A percentile compares a stretch with the other conserved stretches of the same genome.
Conservation (phyloP, 441 rosid genomes). For the Geranium incanum region DNA sequence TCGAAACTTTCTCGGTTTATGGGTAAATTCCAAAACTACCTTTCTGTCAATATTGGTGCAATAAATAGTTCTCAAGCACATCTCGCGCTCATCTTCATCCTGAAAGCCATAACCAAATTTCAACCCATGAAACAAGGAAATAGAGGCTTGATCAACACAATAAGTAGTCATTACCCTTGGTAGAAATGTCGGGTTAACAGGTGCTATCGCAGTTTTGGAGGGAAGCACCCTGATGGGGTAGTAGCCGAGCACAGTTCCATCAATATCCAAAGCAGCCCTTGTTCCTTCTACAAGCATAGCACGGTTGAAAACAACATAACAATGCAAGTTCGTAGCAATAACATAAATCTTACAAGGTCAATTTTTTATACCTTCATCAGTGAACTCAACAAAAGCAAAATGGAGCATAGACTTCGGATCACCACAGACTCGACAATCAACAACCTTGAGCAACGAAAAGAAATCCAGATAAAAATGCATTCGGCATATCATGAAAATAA, state of each 20-base stretch:
- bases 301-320: too few species aligned
- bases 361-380: slow-evolving; percentile 21
- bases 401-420: slow-evolving; percentile 26
- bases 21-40: slow-evolving; percentile 14
- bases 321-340: too few species aligned
- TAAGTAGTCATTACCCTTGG: not conserved
- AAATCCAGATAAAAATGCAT: not conserved
- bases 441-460: slow-evolving; percentile 16
- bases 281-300: slow-evolving; percentile 17
- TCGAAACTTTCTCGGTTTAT: not conserved
- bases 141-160: not conserved
- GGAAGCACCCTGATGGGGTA: slow-evolving; percentile 15
- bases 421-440: slow-evolving; percentile 25
- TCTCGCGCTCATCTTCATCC: slow-evolving; percentile 26
- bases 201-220: slow-evolving; percentile 13
- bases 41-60: slow-evolving; percentile 26
- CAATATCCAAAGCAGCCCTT: slow-evolving; percentile 16
- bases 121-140: not conserved
- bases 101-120: slow-evolving; percentile 4
- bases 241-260: slow-evolving; percentile 16
- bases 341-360: too few species aligned
- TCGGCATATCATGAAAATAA: too few species aligned
- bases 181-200: slow-evolving; percentile 13
- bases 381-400: slow-evolving; percentile 26
- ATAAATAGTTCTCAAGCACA: slow-evolving; percentile 28